Evolutionary conservation across 352 stramenopile genomes (phyloP), one percentile per base, ranked within the genome.

Genomic region (Phytophthora podocarpi): DNA sequence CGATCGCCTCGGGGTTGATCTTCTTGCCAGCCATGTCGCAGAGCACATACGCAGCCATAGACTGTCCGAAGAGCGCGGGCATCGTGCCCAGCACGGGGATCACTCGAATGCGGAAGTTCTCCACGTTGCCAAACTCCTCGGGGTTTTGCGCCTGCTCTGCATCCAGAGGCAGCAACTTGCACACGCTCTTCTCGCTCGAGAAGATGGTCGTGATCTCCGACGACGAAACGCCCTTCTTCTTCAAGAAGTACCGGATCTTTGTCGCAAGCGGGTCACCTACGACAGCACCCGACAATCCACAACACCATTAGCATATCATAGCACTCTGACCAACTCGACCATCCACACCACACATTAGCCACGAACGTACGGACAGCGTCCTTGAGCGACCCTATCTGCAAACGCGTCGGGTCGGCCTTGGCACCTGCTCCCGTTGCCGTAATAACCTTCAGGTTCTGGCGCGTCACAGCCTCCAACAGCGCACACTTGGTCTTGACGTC

Each of bases 1-100:
- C 78, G 5, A 91, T 67, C 16, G 80, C 76, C 53, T 93, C 82
- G 0, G 85, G 82, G 26, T 60, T 76, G 66, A 99, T 96, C 34
- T 91, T 91, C 39, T 98, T 90, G 9, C 86, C 76, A 26, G 94
- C 95, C 15, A 99, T 61, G 37, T 98, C 89, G 56, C 95, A 98
- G 18, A 99, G 70, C 34, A 98, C 90, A 66, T 95, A 95, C 6
- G 95, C 86, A 2, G 97, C 97, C 78, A 99, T 97, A 18, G 96
- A 88, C 70, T 99, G 95, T n/a, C 97, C 96, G 73, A 99, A 98
- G 51, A 99, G 96, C 28, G 97, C 96, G 0, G 98, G 98, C 74
- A 89, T 91, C 56, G 77, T 91, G 26, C 97, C 96, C 7, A 99
- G 73, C 20, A 99, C 97, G 0, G 97, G 97, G 45, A 99, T 93